Base-by-base conservation (phyloP, 2,329 filamentous ascomycete genomes). In the Diplodia seriata region DNA sequence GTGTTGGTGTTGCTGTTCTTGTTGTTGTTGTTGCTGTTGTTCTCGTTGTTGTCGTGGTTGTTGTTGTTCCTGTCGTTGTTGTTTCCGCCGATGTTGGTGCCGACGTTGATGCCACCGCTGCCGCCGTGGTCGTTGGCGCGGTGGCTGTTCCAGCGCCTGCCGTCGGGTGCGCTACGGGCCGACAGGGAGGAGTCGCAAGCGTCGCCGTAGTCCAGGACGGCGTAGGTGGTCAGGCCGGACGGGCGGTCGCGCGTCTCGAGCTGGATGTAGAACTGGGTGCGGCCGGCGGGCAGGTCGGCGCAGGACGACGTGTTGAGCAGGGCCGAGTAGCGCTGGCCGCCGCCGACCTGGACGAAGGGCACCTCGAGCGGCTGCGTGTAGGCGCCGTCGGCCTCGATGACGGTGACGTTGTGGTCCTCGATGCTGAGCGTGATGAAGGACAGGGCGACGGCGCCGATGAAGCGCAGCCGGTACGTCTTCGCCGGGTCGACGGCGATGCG, bases 251-350 rank as follows among this genome's bases (percentile, higher is more conserved):
- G 81, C 11, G 81, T 86, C 69, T 85, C 83, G 67, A 82, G 80
- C 71, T 85, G 77, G 66, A 87, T 78, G 70, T 78, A 75, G 72
- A 81, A 79, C 68, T 81, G 73, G 2, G 77, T 77, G 70, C 80
- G 75, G 12, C 76, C 74, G 12, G 76, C 68, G 0, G n/a, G 43
- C 18, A 20, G 74, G 70, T 87, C 81, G 0, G 77, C 76, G 51
- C 70, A 71, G 0, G 79, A 79, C 71, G 89, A 89, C 1, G 87
- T 81, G 14, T 77, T 80, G 38, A 90, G 77, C 1, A 90, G 77
- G 0, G 83, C 79, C 69, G 86, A 86, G 73, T 86, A 90, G n/a
- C 88, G 84, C 72, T 90, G 87, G 0, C 88, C 88, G 5, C 81
- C 77, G 8, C 81, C 83, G 5, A 90, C 72, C 71, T 89, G 87